These are phyloP conservation scores for Ophiosphaerella herpotricha DNA, from an alignment of 2,329 filamentous ascomycete genomes.

Conservation along the genomic window DNA sequence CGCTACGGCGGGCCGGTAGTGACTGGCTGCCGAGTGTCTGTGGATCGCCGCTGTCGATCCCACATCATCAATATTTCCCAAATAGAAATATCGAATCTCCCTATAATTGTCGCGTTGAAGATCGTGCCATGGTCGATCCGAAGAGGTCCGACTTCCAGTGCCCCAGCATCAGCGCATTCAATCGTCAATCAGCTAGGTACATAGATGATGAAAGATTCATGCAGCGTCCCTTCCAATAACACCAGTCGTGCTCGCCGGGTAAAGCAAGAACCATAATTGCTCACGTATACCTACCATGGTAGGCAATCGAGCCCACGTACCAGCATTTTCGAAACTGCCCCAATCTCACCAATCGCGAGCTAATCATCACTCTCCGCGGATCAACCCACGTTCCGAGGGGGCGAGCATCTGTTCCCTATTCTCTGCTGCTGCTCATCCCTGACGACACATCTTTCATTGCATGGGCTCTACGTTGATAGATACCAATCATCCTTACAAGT, in stretches of 20 bases:
- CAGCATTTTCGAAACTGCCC: neutral
- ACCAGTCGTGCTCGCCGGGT: conserved; percentile 1
- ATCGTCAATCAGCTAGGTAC: too few relatives aligned
- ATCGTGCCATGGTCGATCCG: neutral
- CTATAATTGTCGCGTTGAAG: neutral
- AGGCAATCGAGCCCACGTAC: neutral
- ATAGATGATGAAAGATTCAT: too few relatives aligned
- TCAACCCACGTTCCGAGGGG: neutral
- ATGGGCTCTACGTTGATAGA: too few relatives aligned
- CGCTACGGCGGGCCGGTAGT: conserved; percentile 19
- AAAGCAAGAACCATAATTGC: neutral
- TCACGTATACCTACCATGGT: neutral
- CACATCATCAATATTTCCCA: conserved; percentile 6
- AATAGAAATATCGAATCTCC: neutral
- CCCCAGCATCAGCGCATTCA: too few relatives aligned
- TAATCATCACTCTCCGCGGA: neutral
- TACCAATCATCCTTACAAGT: too few relatives aligned
- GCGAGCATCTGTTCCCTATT: neutral
- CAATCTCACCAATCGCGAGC: conserved; percentile 2
- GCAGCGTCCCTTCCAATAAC: neutral
- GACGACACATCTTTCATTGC: neutral
- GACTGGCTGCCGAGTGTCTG: conserved; percentile 11
- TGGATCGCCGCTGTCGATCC: conserved; percentile 18
- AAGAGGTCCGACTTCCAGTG: neutral
- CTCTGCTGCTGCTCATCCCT: conserved; percentile 1